phyloP scores from a whole-genome alignment of 202 grass and related monocot genomes.

The Musa balbisiana region DNA sequence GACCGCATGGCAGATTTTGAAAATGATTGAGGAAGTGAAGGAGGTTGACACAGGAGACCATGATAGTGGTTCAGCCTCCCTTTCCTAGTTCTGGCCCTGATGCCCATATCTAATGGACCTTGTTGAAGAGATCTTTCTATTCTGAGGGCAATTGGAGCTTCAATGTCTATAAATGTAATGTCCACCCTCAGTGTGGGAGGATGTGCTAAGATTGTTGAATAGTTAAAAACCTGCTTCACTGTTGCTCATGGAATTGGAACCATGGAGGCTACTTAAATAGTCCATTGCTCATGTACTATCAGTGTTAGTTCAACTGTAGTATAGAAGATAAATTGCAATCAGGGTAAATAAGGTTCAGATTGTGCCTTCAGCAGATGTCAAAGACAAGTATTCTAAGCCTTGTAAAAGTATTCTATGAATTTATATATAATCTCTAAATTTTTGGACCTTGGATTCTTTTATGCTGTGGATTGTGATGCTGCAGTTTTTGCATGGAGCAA shows the following conservation, averaged over 20 bases:
- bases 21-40: conserved; percentile 21
- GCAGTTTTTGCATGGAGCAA: no score
- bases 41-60: not conserved
- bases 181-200: not conserved
- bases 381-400: no score
- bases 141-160: not conserved
- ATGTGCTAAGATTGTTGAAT: no score
- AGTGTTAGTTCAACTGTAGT: not conserved
- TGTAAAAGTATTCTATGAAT: no score
- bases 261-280: not conserved
- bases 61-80: not conserved
- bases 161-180: not conserved
- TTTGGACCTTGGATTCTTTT: no score
- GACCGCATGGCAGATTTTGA: conserved; percentile 10
- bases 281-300: not conserved
- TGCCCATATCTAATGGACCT: not conserved
- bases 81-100: not conserved
- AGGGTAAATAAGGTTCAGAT: not conserved
- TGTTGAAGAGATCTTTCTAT: no score
- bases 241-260: no score
- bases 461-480: no score
- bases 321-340: not conserved
- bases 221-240: no score
- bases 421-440: no score
- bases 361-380: not conserved